Evolutionary conservation across 768 basidiomycete species (phyloP), one percentile per base, ranked within the genome.

Genomic region (Boletellus sp.): DNA sequence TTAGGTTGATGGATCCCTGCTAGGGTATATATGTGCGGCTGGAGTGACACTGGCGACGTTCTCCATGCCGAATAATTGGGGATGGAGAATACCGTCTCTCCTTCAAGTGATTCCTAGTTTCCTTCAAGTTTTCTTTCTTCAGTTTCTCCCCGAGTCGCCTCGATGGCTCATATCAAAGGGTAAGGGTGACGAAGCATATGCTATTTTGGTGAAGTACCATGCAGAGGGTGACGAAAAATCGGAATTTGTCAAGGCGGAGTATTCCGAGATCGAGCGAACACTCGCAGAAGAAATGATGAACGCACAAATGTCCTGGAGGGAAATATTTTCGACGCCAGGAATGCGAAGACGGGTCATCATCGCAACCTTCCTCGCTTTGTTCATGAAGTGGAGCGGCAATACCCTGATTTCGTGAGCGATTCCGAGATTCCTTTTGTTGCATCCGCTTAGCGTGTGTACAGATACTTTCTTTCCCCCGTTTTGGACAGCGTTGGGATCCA

Each of bases 61-160:
- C 70, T 52, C 69, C 9, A 81, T 85, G 73, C 39, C 57, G 0
- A 76, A 57, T 41, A 75, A 79, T 58, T 83, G 82, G 82, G 80
- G 78, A 13, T 85, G 84, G 84, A 74, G 84, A n/a, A 82, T 85
- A 20, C 84, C 83, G 0, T 63, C 57, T 0, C 78, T 82, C n/a
- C 72, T 84, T 7, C 84, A 85, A 61, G 55, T 78, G 28, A 59
- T 74, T 1, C 84, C 84, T 1, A 77, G 76, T 50, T 28, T 72
- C 11, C 64, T 84, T 23, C 83, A 85, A 53, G 58, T 84, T 34
- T 51, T 55, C 26, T 80, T 85, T 63, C 72, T 85, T 47, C 76
- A 65, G 60, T 78, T 81, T 58, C 68, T 84, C 16, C 82, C 82
- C 2, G 84, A 86, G 58, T 83, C 80, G 10, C 84, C 84, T 15